Evolutionary conservation across 164 flowering plant genomes (phyloP), one percentile per base, ranked within the genome.

Genomic region (Berberis thunbergii): DNA sequence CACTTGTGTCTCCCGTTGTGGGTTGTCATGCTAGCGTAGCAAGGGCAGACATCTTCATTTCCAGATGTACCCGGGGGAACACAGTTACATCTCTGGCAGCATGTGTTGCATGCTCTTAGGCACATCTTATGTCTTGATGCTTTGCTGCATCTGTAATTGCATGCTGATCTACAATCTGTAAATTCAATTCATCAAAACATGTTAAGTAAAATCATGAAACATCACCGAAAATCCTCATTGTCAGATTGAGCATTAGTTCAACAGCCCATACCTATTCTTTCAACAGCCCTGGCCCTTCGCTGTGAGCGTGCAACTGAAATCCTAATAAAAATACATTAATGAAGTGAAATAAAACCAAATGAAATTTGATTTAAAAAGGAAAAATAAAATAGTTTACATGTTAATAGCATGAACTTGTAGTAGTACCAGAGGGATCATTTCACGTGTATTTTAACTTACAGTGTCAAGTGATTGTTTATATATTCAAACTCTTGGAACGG

Each of bases 101-200:
- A 62, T 49, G 64, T 62, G 54, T 62, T 62, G 64, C 64, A 62
- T 6, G 64, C 64, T 50, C 64, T 62, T 38, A 62, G 49, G 64
- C 64, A 62, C 64, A 62, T 62, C 43, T 62, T 49, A 49, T 62
- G 64, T 45, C 64, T 62, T 40, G 64, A 62, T 41, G 64, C 44
- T 26, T 62, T 62, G 64, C 64, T 62, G 43, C 64, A 62, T 41
- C 64, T 50, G 64, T 62, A 49, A 1, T 40, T 44, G 46, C 64
- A 62, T 44, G 42, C 43, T 39, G 55, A 40, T 10, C 43, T 9
- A 49, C 55, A 62, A 8, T 62, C 64, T 62, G 64, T 26, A 62
- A 26, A 62, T 49, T 45, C 40, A 46, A 46, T 42, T 45, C 40
- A 7, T 6, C 48, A 44, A 5, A 59, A 41, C 46, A 41, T 11